Evolutionary conservation across 176 grass and related monocot genomes (phyloP).

Genomic region (Canna indica): DNA sequence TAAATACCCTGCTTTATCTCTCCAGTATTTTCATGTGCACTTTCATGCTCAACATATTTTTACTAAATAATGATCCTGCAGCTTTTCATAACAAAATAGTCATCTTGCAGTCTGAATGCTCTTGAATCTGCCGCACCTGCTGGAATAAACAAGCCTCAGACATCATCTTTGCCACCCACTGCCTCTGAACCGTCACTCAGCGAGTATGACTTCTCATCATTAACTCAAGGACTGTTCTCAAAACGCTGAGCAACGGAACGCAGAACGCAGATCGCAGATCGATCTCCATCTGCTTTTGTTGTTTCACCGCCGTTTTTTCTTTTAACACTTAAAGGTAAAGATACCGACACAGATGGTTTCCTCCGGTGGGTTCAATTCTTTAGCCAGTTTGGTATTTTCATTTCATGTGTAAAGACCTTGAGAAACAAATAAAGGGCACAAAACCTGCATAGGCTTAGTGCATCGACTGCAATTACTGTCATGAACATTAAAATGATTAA

Average conservation of each 20-base stretch:
- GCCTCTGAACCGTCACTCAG: slow-evolving; percentile 39
- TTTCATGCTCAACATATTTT: not conserved
- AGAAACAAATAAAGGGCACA: not conserved
- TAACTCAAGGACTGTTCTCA: slow-evolving; percentile 76
- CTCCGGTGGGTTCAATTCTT: not conserved
- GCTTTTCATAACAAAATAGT: not conserved
- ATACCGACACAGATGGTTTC: not conserved
- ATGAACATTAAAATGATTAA: not conserved
- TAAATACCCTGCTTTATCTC: no score
- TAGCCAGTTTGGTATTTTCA: not conserved
- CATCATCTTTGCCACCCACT: slow-evolving; percentile 29
- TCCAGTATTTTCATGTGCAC: not conserved
- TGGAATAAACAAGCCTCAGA: slow-evolving; percentile 31
- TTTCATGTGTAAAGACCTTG: not conserved
- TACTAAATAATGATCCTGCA: not conserved
- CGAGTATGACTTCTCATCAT: slow-evolving; percentile 87
- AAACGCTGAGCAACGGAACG: slow-evolving; percentile 36
- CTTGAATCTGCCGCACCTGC: not conserved
- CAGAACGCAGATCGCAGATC: not conserved
- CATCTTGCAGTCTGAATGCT: slow-evolving; percentile 33
- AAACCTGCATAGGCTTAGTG: not conserved
- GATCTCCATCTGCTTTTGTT: not conserved
- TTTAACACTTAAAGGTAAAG: not conserved
- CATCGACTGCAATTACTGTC: not conserved
- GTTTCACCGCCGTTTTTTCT: not conserved